phyloP scores from a whole-genome alignment of 2,329 filamentous ascomycete genomes.

The Cladosporium sp. region DNA sequence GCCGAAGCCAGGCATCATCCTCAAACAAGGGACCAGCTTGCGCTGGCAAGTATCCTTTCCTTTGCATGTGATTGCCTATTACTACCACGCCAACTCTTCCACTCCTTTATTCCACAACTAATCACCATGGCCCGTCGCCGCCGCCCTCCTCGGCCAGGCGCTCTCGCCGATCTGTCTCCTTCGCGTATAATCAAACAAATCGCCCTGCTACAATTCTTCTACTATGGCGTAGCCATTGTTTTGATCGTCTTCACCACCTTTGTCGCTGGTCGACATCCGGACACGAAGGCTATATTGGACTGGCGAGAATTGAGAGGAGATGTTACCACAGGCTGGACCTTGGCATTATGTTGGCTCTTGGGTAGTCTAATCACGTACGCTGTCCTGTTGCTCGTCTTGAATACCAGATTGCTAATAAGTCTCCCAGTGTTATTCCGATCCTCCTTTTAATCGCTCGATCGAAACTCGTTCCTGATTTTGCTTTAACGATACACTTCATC shows the following conservation, averaged over 20 bases:
- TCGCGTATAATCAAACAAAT: constrained; percentile 66
- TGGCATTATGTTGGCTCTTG: constrained; percentile 64
- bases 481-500: constrained; percentile 79
- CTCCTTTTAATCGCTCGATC: constrained; percentile 79
- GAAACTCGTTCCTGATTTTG: constrained; percentile 93
- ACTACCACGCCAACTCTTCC: not conserved
- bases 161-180: constrained; percentile 63
- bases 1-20: constrained; percentile 1
- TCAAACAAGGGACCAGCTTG: constrained; percentile 1
- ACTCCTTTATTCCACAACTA: constrained; percentile 1
- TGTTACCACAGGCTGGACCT: constrained; percentile 66
- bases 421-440: constrained; percentile 70
- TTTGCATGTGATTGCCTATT: not conserved
- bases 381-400: not conserved
- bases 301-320: constrained; percentile 64
- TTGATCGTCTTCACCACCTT: constrained; percentile 66
- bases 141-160: constrained; percentile 61
- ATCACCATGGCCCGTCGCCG: constrained; percentile 51
- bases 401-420: not conserved
- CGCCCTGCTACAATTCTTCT: constrained; percentile 58
- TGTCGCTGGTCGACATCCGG: constrained; percentile 59
- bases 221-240: constrained; percentile 58
- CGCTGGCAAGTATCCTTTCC: too few relatives aligned
- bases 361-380: constrained; percentile 61
- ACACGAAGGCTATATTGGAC: constrained; percentile 56